Conservation (phyloP, 1,284 basidiomycete genomes). For the Sanguinoderma infundibulare region DNA sequence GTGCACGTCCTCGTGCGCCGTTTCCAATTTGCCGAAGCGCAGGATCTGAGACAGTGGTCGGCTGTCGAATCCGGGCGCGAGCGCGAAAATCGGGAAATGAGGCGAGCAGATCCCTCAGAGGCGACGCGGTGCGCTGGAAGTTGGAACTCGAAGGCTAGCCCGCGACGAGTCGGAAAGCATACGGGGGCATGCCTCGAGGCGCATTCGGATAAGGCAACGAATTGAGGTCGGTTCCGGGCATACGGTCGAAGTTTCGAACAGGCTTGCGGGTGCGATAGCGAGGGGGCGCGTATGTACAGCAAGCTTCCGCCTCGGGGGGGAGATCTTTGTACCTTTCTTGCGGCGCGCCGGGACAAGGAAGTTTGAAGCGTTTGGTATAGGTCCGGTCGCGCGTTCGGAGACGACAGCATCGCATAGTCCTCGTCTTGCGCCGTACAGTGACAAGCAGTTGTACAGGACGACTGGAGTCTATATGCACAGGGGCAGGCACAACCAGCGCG, state of each 20-base stretch:
- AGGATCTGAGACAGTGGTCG: not conserved
- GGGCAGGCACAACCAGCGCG: not conserved
- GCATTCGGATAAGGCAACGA: not conserved
- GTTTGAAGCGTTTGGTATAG: not conserved
- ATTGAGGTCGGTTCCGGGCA: not conserved
- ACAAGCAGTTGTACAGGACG: not conserved
- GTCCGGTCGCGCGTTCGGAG: not conserved
- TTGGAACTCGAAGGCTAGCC: not conserved
- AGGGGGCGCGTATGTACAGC: not conserved
- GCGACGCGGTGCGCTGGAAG: not conserved
- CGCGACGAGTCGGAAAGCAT: not conserved
- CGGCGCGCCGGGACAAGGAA: not conserved
- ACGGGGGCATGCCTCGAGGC: not conserved
- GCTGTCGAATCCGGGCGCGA: not conserved
- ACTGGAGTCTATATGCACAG: not conserved
- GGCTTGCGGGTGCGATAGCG: not conserved
- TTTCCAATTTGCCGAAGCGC: no score
- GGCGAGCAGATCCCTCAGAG: not conserved
- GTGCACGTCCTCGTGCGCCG: not conserved
- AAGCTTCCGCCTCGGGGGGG: not conserved
- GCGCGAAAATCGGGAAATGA: not conserved
- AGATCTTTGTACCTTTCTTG: not conserved
- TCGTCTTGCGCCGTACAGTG: not conserved
- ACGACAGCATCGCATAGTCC: not conserved
- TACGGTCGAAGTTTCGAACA: not conserved